Evolutionary conservation across 495 filamentous ascomycete genomes (phyloP), one percentile per base, ranked within the genome.

Genomic region (Talaromyces thailandensis): DNA sequence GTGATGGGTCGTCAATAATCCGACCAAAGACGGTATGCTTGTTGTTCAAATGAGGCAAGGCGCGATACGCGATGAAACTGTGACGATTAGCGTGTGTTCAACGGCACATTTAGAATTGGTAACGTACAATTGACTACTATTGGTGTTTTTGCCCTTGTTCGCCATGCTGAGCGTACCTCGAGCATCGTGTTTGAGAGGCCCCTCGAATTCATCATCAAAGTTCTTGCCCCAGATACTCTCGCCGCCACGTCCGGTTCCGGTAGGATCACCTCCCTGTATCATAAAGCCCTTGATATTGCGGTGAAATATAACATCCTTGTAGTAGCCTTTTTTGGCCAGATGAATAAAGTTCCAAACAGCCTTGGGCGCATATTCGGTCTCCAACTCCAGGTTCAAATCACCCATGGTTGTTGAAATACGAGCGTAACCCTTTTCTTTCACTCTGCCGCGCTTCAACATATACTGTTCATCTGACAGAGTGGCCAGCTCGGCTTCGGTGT

Each of bases 131-230:
- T 98, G 94, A 61, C 82, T 88, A 35, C 88, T 91, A 68, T 98
- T 98, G 2, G 95, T 98, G 64, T 98, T 92, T 65, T 96, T 96
- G 28, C 94, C 94, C 67, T 98, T 98, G 67, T 98, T 98, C 32
- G 94, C 94, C 94, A 98, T 98, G 65, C 86, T 89, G 12, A 98
- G 65, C 1, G 94, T 81, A 2, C 94, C 94, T 4, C 94, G 76
- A 0, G 78, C 71, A 68, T 93, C 86, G 67, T 97, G 93, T 26
- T 84, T 84, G 31, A 92, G 68, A 0, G 94, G 95, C 0, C 93
- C 92, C 26, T 96, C 92, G 59, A 96, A 87, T 69, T 98, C 95
- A 72, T 98, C 94, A 29, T 87, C 79, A 69, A 98, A 98, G 63
- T 88, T 87, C 73, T 91, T 92, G 51, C 88, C 88, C 94, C 94